Evolutionary conservation across 441 rosid genomes (phyloP).

Genomic region (Melianthus villosus): DNA sequence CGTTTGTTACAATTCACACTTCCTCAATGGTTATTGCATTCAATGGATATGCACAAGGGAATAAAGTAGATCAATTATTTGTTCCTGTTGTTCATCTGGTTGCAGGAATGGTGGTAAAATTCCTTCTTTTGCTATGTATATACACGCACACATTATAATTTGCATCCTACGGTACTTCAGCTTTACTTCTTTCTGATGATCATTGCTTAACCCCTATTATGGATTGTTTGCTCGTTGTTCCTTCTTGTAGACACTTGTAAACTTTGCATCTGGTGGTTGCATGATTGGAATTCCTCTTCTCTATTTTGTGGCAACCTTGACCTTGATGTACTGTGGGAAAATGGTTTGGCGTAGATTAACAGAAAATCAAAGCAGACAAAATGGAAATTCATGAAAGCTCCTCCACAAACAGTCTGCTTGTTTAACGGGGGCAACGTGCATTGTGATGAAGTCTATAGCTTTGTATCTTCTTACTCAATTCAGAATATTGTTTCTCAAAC

Average conservation of each 20-base stretch:
- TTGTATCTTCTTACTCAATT: too few species aligned
- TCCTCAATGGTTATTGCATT: conserved; percentile 94
- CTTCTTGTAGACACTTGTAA: conserved; percentile 46
- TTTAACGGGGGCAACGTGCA: too few species aligned
- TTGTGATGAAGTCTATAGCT: too few species aligned
- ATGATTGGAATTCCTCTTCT: conserved; percentile 69
- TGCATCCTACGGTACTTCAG: too few species aligned
- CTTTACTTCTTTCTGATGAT: too few species aligned
- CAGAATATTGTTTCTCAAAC: too few species aligned
- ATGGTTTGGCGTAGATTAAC: conserved; percentile 64
- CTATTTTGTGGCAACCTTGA: conserved; percentile 44
- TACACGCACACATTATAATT: background rate
- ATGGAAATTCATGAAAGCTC: too few species aligned
- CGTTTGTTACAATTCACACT: conserved; percentile 84
- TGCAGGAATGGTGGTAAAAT: conserved; percentile 70
- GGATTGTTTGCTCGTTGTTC: background rate
- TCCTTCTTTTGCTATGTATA: conserved; percentile 4
- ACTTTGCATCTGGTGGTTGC: conserved; percentile 74
- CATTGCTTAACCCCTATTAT: too few species aligned
- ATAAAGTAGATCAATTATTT: conserved; percentile 59
- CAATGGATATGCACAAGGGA: conserved; percentile 76
- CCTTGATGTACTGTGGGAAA: conserved; percentile 56
- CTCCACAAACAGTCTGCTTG: too few species aligned
- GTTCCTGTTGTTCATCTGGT: conserved; percentile 70
- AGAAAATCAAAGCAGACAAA: conserved; percentile 28